phyloP scores from a whole-genome alignment of 2,329 filamentous ascomycete species.

The Scorias spongiosa region DNA sequence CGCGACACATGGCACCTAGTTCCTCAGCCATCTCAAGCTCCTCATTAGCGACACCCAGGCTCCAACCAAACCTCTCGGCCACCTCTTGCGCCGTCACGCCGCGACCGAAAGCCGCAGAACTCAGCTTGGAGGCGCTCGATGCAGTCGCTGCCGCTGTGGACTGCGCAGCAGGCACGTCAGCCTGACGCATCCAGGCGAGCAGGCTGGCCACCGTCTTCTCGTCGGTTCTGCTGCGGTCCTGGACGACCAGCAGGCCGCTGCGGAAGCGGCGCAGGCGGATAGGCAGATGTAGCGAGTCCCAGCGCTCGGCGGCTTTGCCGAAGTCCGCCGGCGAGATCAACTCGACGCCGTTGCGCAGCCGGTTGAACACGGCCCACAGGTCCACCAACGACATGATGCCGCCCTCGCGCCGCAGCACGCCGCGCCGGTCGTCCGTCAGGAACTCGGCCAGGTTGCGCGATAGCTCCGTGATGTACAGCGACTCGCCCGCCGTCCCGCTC shows the following conservation, averaged over 20 bases:
- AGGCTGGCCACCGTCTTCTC: slow-evolving; percentile 72
- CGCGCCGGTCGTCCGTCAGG: slow-evolving; percentile 67
- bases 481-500: slow-evolving; percentile 57
- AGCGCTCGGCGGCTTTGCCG: slow-evolving; percentile 72
- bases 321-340: slow-evolving; percentile 86
- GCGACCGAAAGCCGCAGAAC: slow-evolving; percentile 52
- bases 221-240: slow-evolving; percentile 75
- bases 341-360: slow-evolving; percentile 82
- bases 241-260: slow-evolving; percentile 86
- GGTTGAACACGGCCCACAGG: slow-evolving; percentile 88
- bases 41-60: slow-evolving; percentile 85
- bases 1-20: slow-evolving; percentile 69
- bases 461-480: slow-evolving; percentile 77
- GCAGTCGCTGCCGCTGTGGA: not conserved
- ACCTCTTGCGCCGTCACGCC: slow-evolving; percentile 82
- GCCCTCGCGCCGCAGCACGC: slow-evolving; percentile 62
- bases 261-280: slow-evolving; percentile 79
- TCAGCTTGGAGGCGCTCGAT: not conserved
- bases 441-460: slow-evolving; percentile 78
- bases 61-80: slow-evolving; percentile 89
- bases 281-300: slow-evolving; percentile 76
- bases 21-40: slow-evolving; percentile 97
- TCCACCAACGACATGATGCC: slow-evolving; percentile 84
- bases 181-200: slow-evolving; percentile 58
- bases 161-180: not conserved